A percentile compares a stretch with the other conserved stretches of the same genome.
These are phyloP conservation scores for Lentinus tigrinus DNA, from an alignment of 768 basidiomycete genomes.

Conservation along the genomic window DNA sequence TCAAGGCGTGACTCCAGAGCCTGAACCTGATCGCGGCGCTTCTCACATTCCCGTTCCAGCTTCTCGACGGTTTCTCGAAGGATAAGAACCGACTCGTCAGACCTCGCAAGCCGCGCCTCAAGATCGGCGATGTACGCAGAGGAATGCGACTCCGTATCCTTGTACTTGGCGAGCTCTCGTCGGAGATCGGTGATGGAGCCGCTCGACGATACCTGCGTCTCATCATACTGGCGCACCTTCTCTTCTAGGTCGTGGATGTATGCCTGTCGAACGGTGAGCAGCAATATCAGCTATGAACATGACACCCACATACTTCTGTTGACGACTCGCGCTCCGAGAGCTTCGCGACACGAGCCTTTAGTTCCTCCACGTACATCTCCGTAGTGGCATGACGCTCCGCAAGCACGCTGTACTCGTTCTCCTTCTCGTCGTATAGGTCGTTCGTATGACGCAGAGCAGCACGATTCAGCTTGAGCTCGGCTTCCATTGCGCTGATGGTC, in stretches of 20 bases:
- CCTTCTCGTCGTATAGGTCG: constrained; percentile 90
- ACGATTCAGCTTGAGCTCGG: constrained; percentile 82
- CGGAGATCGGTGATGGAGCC: constrained; percentile 81
- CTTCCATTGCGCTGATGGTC: constrained; percentile 92
- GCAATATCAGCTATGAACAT: neutral
- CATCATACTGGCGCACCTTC: constrained; percentile 84
- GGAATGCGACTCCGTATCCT: constrained; percentile 71
- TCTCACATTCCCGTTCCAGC: constrained; percentile 74
- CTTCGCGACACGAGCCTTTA: constrained; percentile 76
- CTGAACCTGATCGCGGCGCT: constrained; percentile 70
- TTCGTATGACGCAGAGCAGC: constrained; percentile 89
- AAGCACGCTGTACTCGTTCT: constrained; percentile 69
- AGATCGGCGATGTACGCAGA: constrained; percentile 82
- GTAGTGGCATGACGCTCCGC: constrained; percentile 72
- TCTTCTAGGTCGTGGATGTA: constrained; percentile 94
- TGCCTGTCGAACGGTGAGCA: constrained; percentile 49
- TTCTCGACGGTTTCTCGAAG: constrained; percentile 71
- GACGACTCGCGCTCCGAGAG: constrained; percentile 85
- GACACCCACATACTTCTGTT: constrained; percentile 66
- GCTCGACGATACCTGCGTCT: constrained; percentile 70
- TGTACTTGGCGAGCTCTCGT: constrained; percentile 77
- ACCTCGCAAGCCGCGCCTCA: constrained; percentile 73
- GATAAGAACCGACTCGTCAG: constrained; percentile 72
- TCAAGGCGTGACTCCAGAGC: constrained; percentile 72
- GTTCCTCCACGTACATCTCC: constrained; percentile 85